Evolutionary conservation across 2,329 filamentous ascomycete genomes (phyloP).

Genomic region (Ceratocystis variospora): DNA sequence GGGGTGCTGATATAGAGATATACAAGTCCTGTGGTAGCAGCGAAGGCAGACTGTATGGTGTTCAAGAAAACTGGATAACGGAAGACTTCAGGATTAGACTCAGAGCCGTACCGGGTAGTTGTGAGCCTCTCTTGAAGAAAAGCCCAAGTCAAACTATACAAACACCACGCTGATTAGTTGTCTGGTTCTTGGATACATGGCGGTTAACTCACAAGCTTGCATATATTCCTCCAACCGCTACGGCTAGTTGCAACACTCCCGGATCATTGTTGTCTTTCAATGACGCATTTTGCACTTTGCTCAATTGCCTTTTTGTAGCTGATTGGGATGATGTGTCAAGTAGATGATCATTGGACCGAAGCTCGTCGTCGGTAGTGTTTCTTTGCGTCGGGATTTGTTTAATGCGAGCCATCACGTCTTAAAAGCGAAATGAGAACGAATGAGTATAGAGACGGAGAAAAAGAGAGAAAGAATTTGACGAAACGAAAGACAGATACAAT

Average conservation of each 20-base stretch:
- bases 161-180: not conserved
- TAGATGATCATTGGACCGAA: conserved; percentile 28
- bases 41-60: conserved; percentile 85
- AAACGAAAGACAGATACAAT: conserved; percentile 19
- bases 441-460: not conserved
- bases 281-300: conserved; percentile 21
- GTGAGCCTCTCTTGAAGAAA: conserved; percentile 95
- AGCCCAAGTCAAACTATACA: conserved; percentile 75
- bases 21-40: conserved; percentile 63
- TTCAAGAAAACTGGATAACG: conserved; percentile 91
- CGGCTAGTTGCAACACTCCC: conserved; percentile 59
- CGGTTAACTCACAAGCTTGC: conserved; percentile 64
- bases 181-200: not conserved
- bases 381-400: conserved; percentile 57
- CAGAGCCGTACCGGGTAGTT: conserved; percentile 67
- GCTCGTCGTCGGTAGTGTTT: conserved; percentile 48
- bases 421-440: too few relatives aligned
- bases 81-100: conserved; percentile 58
- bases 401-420: conserved; percentile 49
- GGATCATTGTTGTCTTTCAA: conserved; percentile 31
- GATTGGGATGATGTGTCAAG: not conserved
- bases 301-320: not conserved
- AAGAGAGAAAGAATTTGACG: conserved; percentile 16
- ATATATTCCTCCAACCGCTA: conserved; percentile 92
- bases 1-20: conserved; percentile 61